A percentile compares a stretch with the other conserved stretches of the same genome.
Conservation (phyloP, 2,329 filamentous ascomycete species). For the Ophiostoma triangulosporum region DNA sequence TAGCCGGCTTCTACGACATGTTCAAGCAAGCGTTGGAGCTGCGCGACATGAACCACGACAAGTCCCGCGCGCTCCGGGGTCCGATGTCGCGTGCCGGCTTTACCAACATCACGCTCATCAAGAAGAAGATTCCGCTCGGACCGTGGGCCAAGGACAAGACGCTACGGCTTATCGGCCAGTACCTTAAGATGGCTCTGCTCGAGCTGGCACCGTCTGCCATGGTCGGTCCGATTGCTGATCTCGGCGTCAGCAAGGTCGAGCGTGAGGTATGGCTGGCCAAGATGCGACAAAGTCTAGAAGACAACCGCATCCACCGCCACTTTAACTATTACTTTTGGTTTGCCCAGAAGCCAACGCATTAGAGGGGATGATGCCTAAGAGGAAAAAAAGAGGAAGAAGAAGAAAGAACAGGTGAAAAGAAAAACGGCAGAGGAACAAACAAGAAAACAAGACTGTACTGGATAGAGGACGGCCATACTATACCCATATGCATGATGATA, state of each 20-base stretch:
- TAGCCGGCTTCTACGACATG: conserved; percentile 20
- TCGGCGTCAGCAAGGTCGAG: conserved; percentile 22
- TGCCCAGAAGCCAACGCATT: conserved; percentile 23
- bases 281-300: conserved; percentile 22
- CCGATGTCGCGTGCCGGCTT: conserved; percentile 25
- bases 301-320: conserved; percentile 25
- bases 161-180: conserved; percentile 26
- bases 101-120: conserved; percentile 24
- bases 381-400: neutral
- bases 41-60: conserved; percentile 20
- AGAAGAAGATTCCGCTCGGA: conserved; percentile 31
- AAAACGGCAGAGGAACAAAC: neutral
- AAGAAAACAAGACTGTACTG: neutral
- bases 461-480: neutral
- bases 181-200: conserved; percentile 25
- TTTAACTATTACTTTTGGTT: conserved; percentile 27
- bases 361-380: too few relatives aligned
- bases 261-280: conserved; percentile 18
- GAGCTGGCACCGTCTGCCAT: conserved; percentile 24
- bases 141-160: conserved; percentile 29
- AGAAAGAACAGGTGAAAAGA: neutral
- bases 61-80: neutral
- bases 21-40: conserved; percentile 22
- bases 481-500: neutral
- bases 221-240: conserved; percentile 27